phyloP scores from a whole-genome alignment of 2,329 filamentous ascomycete species.

The Drechslerella dactyloides region DNA sequence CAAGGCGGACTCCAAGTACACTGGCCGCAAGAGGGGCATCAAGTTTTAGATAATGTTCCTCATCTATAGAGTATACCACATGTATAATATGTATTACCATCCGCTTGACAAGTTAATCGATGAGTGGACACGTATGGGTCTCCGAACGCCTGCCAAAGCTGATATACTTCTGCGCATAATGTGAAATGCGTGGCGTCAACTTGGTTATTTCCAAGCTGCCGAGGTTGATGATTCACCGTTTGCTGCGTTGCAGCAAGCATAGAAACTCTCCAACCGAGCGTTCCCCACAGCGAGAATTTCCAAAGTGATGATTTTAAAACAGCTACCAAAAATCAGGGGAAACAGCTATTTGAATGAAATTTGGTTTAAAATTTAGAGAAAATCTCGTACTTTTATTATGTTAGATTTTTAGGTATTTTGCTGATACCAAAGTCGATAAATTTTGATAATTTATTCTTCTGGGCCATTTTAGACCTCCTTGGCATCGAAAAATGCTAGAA shows the following conservation, averaged over 20 bases:
- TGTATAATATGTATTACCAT: no score
- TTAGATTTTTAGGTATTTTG: slow-evolving; percentile 8
- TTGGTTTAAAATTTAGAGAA: slow-evolving; percentile 10
- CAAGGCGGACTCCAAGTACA: slow-evolving; percentile 90
- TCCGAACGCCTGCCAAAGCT: no score
- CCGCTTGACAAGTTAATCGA: no score
- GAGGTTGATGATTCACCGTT: not conserved
- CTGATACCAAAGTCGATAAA: not conserved
- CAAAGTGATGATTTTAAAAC: slow-evolving; percentile 9
- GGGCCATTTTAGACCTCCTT: not conserved
- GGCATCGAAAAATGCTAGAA: not conserved
- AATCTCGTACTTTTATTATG: not conserved
- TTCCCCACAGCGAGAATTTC: not conserved
- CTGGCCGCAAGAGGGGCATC: slow-evolving; percentile 81
- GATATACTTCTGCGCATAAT: no score
- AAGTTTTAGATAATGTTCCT: slow-evolving; percentile 68
- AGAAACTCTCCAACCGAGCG: not conserved
- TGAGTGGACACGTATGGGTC: no score
- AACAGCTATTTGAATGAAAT: slow-evolving; percentile 12
- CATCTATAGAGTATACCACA: no score
- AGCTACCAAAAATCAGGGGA: slow-evolving; percentile 10
- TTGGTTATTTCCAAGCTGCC: no score
- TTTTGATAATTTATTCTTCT: not conserved
- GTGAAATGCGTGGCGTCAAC: no score
- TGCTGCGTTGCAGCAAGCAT: not conserved